These are phyloP conservation scores for Rhizophora mangle DNA, from an alignment of 345 rosid species.

Conservation along the genomic window DNA sequence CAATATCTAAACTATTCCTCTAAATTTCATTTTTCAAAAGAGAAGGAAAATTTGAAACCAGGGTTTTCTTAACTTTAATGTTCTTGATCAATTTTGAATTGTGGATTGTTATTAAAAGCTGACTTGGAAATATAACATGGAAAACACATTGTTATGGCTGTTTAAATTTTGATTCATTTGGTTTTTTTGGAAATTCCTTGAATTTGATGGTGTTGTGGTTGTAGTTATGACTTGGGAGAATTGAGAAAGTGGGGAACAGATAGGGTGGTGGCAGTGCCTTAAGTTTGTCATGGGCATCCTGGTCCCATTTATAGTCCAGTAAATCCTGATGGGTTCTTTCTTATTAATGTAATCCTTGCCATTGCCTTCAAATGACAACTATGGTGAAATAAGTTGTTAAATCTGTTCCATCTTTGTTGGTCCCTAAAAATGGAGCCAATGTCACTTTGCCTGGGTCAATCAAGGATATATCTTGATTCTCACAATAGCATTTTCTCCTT, in stretches of 20 bases:
- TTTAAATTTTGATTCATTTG: slow-evolving; percentile 14
- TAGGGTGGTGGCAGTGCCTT: slow-evolving; percentile 55
- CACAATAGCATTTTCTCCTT: neutral
- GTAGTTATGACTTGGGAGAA: too few species aligned
- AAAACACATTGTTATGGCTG: neutral
- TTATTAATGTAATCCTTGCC: slow-evolving; percentile 57
- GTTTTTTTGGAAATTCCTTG: slow-evolving; percentile 10
- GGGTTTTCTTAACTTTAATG: neutral
- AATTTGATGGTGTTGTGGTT: neutral
- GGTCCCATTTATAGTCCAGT: slow-evolving; percentile 76
- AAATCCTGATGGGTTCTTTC: slow-evolving; percentile 81
- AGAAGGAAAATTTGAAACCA: neutral
- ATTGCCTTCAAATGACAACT: too few species aligned
- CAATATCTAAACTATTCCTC: too few species aligned
- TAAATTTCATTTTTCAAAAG: neutral
- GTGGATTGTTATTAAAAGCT: neutral
- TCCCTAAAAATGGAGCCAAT: neutral
- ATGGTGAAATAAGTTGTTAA: too few species aligned
- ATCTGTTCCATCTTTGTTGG: neutral
- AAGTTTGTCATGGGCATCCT: slow-evolving; percentile 83
- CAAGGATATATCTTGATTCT: neutral
- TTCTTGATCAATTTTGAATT: neutral
- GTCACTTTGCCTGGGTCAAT: neutral
- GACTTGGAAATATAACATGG: neutral
- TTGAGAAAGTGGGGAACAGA: slow-evolving; percentile 26